Conservation (phyloP, 176 grass and related monocot species). For the Carex parvula region DNA sequence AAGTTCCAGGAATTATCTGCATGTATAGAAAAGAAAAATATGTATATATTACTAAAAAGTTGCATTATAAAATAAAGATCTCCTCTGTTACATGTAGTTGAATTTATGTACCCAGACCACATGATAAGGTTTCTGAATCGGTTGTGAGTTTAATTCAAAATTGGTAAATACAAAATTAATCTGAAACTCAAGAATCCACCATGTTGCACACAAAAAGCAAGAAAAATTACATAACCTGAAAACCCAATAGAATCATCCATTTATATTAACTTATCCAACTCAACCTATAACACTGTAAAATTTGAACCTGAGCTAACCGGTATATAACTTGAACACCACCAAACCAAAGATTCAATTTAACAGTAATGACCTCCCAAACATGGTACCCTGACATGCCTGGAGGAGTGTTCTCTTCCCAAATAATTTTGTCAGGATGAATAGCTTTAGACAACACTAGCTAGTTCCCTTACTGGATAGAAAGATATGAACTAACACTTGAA, state of each 20-base stretch:
- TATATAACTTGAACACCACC: neutral
- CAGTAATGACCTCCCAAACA: neutral
- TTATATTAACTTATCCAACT: neutral
- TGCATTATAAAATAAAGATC: neutral
- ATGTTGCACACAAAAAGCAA: neutral
- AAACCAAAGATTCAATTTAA: neutral
- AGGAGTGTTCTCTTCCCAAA: neutral
- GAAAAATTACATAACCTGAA: neutral
- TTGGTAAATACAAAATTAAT: neutral
- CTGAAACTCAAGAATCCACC: too few relatives aligned
- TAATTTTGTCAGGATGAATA: neutral
- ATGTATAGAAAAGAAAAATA: neutral
- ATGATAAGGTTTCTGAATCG: neutral
- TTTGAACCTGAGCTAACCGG: neutral
- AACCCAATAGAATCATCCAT: neutral
- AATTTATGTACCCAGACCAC: neutral
- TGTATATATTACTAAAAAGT: neutral
- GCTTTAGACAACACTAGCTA: neutral
- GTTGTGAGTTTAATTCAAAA: neutral
- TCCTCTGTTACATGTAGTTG: neutral
- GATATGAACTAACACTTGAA: neutral
- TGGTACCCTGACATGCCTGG: neutral
- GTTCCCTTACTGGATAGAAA: neutral
- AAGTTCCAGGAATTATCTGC: conserved; percentile 25
- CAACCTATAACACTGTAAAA: neutral